A percentile compares a stretch with the other conserved stretches of the same genome.
These are phyloP conservation scores for Ceratocystis diversiconidia DNA, from an alignment of 2,329 filamentous ascomycete genomes.

Conservation along the genomic window DNA sequence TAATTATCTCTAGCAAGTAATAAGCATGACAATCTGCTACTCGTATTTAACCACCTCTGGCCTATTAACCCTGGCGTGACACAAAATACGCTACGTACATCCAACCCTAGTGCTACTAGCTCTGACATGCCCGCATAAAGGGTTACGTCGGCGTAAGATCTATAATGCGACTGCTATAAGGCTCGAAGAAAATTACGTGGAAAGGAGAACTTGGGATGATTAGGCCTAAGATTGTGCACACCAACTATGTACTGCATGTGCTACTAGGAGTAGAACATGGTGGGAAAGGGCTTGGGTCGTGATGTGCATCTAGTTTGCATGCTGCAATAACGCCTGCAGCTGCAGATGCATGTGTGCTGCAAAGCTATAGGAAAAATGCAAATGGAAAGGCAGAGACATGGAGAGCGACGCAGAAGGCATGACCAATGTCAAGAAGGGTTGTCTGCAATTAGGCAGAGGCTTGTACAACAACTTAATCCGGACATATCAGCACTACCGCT, in stretches of 20 bases:
- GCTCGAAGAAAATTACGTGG: background rate
- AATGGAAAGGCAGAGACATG: background rate
- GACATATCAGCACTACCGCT: background rate
- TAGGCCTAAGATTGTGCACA: background rate
- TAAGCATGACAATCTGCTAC: too few relatives aligned
- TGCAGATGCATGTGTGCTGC: background rate
- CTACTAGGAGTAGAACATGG: background rate
- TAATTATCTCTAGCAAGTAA: too few relatives aligned
- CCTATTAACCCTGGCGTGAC: background rate
- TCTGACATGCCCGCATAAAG: too few relatives aligned
- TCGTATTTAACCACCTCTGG: background rate
- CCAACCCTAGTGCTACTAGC: background rate
- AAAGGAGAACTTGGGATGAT: background rate
- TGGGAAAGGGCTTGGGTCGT: background rate
- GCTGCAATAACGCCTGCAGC: background rate
- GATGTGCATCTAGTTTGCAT: slow-evolving; percentile 2
- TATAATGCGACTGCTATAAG: background rate
- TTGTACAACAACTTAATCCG: background rate
- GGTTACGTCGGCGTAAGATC: background rate
- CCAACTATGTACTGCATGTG: background rate
- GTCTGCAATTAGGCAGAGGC: background rate
- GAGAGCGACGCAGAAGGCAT: background rate
- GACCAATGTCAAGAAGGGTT: background rate
- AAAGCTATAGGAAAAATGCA: background rate
- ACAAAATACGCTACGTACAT: background rate